phyloP scores from a whole-genome alignment of 768 basidiomycete genomes.

The Suillus subluteus region DNA sequence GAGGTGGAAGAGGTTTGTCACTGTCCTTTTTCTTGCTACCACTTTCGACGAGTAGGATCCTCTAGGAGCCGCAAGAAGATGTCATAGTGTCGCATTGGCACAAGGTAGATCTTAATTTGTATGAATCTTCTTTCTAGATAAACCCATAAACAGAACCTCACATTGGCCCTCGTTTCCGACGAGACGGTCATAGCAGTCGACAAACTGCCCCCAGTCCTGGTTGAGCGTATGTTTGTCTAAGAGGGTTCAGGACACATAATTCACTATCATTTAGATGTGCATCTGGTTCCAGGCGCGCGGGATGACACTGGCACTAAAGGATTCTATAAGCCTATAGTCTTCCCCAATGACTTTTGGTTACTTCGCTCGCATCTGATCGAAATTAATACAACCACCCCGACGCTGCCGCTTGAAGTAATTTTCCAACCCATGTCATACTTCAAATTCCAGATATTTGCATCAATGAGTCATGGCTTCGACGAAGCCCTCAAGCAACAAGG shows the following conservation, averaged over 20 bases:
- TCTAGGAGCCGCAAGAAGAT: constrained; percentile 45
- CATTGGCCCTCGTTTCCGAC: constrained; percentile 83
- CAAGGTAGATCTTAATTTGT: constrained; percentile 44
- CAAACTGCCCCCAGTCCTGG: constrained; percentile 60
- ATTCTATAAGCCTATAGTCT: constrained; percentile 86
- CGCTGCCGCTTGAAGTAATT: constrained; percentile 77
- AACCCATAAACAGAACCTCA: constrained; percentile 67
- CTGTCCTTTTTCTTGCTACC: constrained; percentile 14
- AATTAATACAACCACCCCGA: constrained; percentile 82
- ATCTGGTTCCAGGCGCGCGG: constrained; percentile 59
- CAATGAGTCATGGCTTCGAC: constrained; percentile 85
- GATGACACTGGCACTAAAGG: constrained; percentile 69
- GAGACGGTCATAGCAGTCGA: constrained; percentile 53
- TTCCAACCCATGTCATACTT: constrained; percentile 86
- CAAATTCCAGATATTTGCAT: constrained; percentile 87
- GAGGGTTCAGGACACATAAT: constrained; percentile 7
- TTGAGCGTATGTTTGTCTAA: constrained; percentile 55
- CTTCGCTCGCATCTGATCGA: constrained; percentile 80
- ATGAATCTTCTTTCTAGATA: constrained; percentile 12
- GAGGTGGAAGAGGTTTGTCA: constrained; percentile 55
- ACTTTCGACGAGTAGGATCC: constrained; percentile 14
- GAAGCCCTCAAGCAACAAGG: constrained; percentile 83
- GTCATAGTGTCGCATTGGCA: constrained; percentile 87
- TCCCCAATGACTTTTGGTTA: constrained; percentile 96
- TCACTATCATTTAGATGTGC: constrained; percentile 53